Base-by-base conservation (phyloP, 2,329 filamentous ascomycete species). In the Scortechinia acanthostroma region DNA sequence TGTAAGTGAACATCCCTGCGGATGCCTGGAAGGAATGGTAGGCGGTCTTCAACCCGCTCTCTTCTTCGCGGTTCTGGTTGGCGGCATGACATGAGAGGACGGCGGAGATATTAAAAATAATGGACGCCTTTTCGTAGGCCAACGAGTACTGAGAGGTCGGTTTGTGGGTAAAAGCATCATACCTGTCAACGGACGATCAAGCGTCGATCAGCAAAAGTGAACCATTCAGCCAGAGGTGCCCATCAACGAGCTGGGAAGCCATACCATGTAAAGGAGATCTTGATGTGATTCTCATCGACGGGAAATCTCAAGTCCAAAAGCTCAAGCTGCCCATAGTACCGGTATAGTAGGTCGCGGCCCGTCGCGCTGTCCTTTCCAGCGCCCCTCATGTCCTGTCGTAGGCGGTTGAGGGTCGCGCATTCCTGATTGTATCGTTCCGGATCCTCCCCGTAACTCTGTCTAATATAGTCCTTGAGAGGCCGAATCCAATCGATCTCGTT, bases 1-100 rank as follows among this genome's bases (percentile, higher is more conserved):
- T 98, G 58, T 98, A 98, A 45, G 91, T 97, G 64, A 97, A 98
- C 93, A 98, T 98, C 69, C 93, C 93, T 6, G 93, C 93, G 4
- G 91, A 91, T 33, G 93, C 93, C 64, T 98, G 93, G 69, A 97
- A 97, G 17, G 91, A 96, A 64, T 98, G 91, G 61, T 97, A 98
- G 16, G 93, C 89, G 14, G 90, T 91, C 69, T 98, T 98, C 60
- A 97, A 77, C 23, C 91, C 91, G 4, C 86, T 77, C 58, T 98
- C 93, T 60, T 97, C 91, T 51, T 87, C 86, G 43, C 93, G 83
- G 54, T 93, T 91, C 66, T 98, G 94, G 58, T 88, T 78, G 37
- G 91, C 90, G 49, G 91, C 93, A 73, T 98, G 89, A 58, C 91
- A 96, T 45, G 91, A 97, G 17, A 98, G 76, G 21, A 97, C 91